phyloP scores from a whole-genome alignment of 2,329 filamentous ascomycete species.

The Colletotrichum sp. region DNA sequence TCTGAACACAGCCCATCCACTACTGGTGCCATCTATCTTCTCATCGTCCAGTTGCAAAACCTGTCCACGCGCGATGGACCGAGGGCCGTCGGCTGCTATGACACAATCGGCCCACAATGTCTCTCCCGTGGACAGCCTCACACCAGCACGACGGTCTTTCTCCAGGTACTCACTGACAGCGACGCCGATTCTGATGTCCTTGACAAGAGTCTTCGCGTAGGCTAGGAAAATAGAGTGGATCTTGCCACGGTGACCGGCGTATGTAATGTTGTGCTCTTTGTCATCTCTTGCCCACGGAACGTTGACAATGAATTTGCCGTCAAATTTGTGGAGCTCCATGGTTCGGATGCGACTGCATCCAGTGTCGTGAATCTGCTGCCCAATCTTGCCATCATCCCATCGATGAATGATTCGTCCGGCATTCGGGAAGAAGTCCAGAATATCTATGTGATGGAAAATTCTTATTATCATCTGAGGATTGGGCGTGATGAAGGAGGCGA shows the following conservation, averaged over 20 bases:
- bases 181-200: not conserved
- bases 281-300: not conserved
- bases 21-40: not conserved
- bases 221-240: not conserved
- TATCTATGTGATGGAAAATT: constrained; percentile 26
- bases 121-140: not conserved
- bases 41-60: not conserved
- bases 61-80: not conserved
- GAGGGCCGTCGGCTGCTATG: not conserved
- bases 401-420: constrained; percentile 61
- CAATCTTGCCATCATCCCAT: constrained; percentile 51
- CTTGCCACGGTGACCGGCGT: not conserved
- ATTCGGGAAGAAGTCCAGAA: constrained; percentile 62
- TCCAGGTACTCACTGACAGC: not conserved
- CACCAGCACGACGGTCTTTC: not conserved
- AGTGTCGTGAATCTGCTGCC: not conserved
- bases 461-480: not conserved
- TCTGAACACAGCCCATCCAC: not conserved
- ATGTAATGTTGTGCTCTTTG: not conserved
- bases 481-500: not conserved
- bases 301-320: not conserved
- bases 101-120: not conserved
- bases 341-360: not conserved
- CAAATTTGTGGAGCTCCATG: not conserved
- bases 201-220: not conserved